Evolutionary conservation across 2,329 filamentous ascomycete genomes (phyloP), one percentile per base, ranked within the genome.

Genomic region (Hypoxylon sp.): DNA sequence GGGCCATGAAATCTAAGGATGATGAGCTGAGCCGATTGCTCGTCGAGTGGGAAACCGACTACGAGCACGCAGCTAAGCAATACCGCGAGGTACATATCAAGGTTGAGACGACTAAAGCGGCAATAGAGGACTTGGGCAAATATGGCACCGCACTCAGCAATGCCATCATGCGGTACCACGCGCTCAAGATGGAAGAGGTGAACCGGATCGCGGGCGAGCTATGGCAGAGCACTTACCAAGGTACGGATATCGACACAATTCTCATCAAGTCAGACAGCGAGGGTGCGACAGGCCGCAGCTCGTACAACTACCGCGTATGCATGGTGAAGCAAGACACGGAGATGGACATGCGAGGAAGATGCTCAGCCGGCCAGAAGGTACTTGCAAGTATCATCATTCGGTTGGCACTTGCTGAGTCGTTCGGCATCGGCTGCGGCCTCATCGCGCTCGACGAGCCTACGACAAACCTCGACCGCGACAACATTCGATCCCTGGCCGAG

Each of bases 311-410:
- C 84, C 93, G 96, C 51, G 91, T 99, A 5, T 94, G 93, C 81
- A 99, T 99, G 96, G 90, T 97, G 74, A 99, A 99, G 83, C 92
- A 95, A 78, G 94, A 97, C 76, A 93, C 92, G 0, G 96, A 99
- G 81, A 97, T 99, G 94, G 96, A 99, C 82, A 99, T 99, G 96
- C 93, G 96, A 70, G 97, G 96, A 1, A 93, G 96, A 61, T 99
- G 96, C 85, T 97, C 93, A 73, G 96, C 96, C 0, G 96, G 96
- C 3, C 96, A 99, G 80, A 98, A 97, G 81, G 95, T 99, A 29
- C 88, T 99, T 29, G 96, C 96, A 3, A 94, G 91, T 80, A 99
- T 99, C 82, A 97, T 99, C 81, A 98, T 99, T 80, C 94, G 96
- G 1, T 88, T 99, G 29, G 96, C 97, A 11, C 88, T 99, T 51